Conservation (phyloP, 345 rosid species). For the Melastoma malabathricum region DNA sequence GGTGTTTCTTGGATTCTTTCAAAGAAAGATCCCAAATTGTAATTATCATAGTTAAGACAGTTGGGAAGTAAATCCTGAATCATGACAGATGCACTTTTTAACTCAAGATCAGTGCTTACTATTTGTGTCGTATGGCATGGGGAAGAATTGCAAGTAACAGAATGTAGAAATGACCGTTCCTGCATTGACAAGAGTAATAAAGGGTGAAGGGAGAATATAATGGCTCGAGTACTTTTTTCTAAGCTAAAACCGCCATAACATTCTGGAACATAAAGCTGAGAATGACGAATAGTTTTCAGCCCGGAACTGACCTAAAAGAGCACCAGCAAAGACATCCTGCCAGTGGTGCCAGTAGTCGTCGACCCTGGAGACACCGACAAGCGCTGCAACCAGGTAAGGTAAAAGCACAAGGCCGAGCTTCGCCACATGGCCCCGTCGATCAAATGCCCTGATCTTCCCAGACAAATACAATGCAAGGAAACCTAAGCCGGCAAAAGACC, state of each 20-base stretch:
- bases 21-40: not conserved
- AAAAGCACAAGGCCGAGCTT: conserved; percentile 38
- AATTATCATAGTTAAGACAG: not conserved
- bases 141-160: conserved; percentile 47
- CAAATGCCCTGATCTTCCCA: conserved; percentile 53
- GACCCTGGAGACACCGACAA: conserved; percentile 46
- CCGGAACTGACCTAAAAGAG: conserved; percentile 31
- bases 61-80: not conserved
- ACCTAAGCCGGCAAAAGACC: conserved; percentile 61
- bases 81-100: not conserved
- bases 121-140: conserved; percentile 26
- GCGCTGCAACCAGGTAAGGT: conserved; percentile 36
- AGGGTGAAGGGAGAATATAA: not conserved
- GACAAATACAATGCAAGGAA: conserved; percentile 53
- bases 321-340: conserved; percentile 56
- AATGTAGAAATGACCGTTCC: conserved; percentile 27
- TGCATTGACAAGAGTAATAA: conserved; percentile 6
- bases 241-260: too few relatives aligned
- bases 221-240: not conserved
- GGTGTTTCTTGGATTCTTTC: too few relatives aligned
- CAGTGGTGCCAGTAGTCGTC: conserved; percentile 73
- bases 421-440: conserved; percentile 34
- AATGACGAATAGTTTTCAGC: not conserved
- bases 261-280: not conserved
- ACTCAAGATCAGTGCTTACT: conserved; percentile 16